Evolutionary conservation across 2,329 filamentous ascomycete species (phyloP).

Genomic region (Fusarium tanahbumbuense): DNA sequence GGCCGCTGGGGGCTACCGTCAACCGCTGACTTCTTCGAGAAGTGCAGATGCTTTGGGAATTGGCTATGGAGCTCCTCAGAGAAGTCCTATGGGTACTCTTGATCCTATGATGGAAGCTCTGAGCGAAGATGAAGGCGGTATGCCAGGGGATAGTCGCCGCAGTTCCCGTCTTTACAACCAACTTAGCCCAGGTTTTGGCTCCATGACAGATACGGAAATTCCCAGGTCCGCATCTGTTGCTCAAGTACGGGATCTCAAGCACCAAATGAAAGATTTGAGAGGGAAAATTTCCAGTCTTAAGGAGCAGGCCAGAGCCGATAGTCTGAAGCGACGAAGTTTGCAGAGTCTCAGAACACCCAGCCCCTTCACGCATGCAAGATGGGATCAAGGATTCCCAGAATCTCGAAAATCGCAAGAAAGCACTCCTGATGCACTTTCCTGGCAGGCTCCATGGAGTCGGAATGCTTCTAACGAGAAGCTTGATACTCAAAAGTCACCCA

Average conservation of each 20-base stretch:
- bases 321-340: conserved; percentile 79
- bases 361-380: conserved; percentile 77
- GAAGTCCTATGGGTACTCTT: conserved; percentile 54
- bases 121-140: conserved; percentile 62
- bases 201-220: conserved; percentile 60
- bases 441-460: conserved; percentile 31
- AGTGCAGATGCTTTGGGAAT: conserved; percentile 57
- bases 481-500: conserved; percentile 9
- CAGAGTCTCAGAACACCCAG: conserved; percentile 80
- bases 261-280: conserved; percentile 87
- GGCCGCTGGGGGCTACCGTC: conserved; percentile 68
- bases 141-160: conserved; percentile 39
- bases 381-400: conserved; percentile 48
- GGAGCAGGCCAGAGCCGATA: conserved; percentile 82
- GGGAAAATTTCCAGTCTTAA: conserved; percentile 85
- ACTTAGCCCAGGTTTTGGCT: conserved; percentile 60
- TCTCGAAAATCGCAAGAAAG: conserved; percentile 35
- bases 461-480: conserved; percentile 22
- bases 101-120: conserved; percentile 64
- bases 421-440: conserved; percentile 35
- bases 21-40: conserved; percentile 57
- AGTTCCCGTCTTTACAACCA: conserved; percentile 48
- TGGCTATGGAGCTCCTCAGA: conserved; percentile 49
- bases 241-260: conserved; percentile 78
- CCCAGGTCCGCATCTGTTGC: conserved; percentile 77